Evolutionary conservation across 192 early-diverging fungal genomes (phyloP), one percentile per base, ranked within the genome.

Genomic region (Backusella luteola): DNA sequence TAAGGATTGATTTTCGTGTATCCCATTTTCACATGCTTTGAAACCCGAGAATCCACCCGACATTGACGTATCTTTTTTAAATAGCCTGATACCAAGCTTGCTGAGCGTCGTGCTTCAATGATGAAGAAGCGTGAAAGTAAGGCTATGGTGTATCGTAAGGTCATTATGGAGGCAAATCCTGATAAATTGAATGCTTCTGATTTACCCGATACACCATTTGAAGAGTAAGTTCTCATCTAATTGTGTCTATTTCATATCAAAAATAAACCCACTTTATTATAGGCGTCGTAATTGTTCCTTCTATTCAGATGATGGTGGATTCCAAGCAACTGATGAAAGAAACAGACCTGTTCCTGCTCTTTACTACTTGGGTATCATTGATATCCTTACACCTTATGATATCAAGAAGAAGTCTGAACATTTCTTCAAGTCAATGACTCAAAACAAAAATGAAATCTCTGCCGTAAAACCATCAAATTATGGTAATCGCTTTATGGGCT

Each of bases 341-440:
- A 92, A 97, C 75, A 77, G 86, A 66, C 87, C 92, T 3, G 80
- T 85, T 11, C 85, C 89, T 68, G 84, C 91, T 71, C 86, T 98
- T 3, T 99, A 99, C 85, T 98, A 96, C 78, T 87, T 99, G 73
- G 96, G 97, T 21, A 92, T 98, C 78, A 99, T 99, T 71, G 98
- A 99, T 78, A 98, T 99, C 56, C 88, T 98, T 70, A 99, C 97
- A 34, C 91, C 93, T 6, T 98, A 98, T 85, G 92, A 96, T 83
- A 78, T 90, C 32, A 83, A 88, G 66, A 98, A 99, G 86, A 93
- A 93, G 76, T 74, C 92, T 59, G 98, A 99, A 80, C 93, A 95
- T 73, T 85, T 93, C 49, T 95, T 92, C 87, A 98, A 96, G 85
- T 84, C 90, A 14, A 46, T 63, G 38, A 72, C 76, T 29, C 76